phyloP scores from a whole-genome alignment of 257 asterid genomes.

The Rauvolfia tetraphylla region DNA sequence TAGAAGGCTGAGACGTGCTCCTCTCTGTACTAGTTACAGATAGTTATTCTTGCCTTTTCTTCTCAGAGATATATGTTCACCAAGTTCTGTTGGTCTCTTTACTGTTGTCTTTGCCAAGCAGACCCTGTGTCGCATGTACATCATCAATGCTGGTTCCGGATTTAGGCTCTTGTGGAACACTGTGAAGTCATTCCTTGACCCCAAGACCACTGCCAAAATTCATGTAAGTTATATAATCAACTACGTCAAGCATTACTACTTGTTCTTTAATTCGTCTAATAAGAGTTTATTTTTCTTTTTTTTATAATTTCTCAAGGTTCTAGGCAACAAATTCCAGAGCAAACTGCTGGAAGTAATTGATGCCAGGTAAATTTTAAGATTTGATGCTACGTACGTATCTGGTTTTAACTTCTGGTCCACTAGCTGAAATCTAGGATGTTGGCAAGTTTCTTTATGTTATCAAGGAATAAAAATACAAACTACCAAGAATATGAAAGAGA shows the following conservation, averaged over 20 bases:
- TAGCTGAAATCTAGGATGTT: not conserved
- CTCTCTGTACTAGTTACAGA: not conserved
- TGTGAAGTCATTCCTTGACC: constrained; percentile 90
- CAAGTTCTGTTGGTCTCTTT: not conserved
- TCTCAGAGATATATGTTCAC: not conserved
- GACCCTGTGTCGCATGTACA: constrained; percentile 90
- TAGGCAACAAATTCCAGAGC: constrained; percentile 88
- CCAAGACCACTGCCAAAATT: constrained; percentile 93
- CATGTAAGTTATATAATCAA: constrained; percentile 41
- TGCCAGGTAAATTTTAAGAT: constrained; percentile 49
- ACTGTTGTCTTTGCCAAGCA: constrained; percentile 19
- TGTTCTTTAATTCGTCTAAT: not conserved
- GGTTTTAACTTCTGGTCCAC: not conserved
- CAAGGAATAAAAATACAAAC: not conserved
- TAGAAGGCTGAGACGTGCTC: not conserved
- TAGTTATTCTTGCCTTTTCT: not conserved
- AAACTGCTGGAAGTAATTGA: constrained; percentile 89
- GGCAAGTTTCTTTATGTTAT: not conserved
- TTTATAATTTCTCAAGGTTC: constrained; percentile 44
- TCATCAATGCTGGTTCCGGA: constrained; percentile 96
- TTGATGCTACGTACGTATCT: not conserved
- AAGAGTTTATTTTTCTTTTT: not conserved
- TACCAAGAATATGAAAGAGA: not conserved
- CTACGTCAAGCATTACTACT: not conserved
- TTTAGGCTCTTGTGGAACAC: constrained; percentile 98